Percentiles rank a stretch among this genome's conserved stretches.
Conservation (phyloP, 2,329 filamentous ascomycete genomes). For the Fusarium equiseti region DNA sequence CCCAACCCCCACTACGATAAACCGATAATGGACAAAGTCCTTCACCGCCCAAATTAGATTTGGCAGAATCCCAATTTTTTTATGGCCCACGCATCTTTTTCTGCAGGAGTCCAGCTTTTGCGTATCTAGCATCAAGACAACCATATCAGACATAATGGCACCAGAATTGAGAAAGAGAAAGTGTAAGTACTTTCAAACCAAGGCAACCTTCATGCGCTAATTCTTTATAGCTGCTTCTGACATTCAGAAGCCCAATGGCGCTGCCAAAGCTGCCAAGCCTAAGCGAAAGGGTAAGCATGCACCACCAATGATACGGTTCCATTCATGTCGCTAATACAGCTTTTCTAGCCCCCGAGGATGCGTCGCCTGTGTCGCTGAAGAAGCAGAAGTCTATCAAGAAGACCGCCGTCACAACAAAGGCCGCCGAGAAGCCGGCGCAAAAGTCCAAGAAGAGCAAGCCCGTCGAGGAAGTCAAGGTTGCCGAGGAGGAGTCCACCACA, state of each 20-base stretch:
- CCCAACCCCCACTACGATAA: constrained; percentile 42
- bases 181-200: constrained; percentile 38
- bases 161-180: constrained; percentile 59
- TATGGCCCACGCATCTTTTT: constrained; percentile 42
- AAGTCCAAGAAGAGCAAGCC: constrained; percentile 50
- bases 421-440: constrained; percentile 52
- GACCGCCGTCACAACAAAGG: constrained; percentile 43
- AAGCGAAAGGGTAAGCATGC: constrained; percentile 54
- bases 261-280: constrained; percentile 51
- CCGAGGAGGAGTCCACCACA: constrained; percentile 48
- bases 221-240: constrained; percentile 44
- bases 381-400: constrained; percentile 59
- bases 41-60: constrained; percentile 49
- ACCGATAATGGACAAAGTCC: constrained; percentile 38
- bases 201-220: constrained; percentile 32
- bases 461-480: constrained; percentile 45
- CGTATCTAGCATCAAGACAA: constrained; percentile 28
- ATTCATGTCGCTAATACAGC: constrained; percentile 44
- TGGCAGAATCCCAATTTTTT: constrained; percentile 57
- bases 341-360: constrained; percentile 57
- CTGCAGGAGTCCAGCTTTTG: constrained; percentile 40
- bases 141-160: constrained; percentile 56
- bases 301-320: neutral
- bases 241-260: constrained; percentile 49
- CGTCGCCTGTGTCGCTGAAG: constrained; percentile 59